These are phyloP conservation scores for Dioscorea dumetorum DNA, from an alignment of 106 monocot genomes.

Conservation along the genomic window DNA sequence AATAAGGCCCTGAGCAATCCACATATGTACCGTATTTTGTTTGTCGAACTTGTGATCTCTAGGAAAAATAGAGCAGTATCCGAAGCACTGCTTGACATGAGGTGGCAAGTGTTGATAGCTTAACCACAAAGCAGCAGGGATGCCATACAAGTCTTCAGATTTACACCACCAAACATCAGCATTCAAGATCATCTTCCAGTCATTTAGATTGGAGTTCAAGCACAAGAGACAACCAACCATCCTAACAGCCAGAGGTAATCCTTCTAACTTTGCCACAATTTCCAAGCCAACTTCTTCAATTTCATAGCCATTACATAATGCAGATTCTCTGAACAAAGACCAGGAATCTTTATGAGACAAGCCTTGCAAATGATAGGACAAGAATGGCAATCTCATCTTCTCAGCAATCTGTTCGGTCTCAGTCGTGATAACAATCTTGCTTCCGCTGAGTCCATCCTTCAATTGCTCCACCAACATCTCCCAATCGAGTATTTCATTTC, in stretches of 20 bases:
- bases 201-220: background rate
- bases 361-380: background rate
- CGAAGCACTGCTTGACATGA: slow-evolving; percentile 19
- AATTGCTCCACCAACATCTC: background rate
- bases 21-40: slow-evolving; percentile 10
- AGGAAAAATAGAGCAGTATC: slow-evolving; percentile 23
- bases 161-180: background rate
- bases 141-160: background rate
- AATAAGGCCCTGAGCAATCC: slow-evolving; percentile 21
- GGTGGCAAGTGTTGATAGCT: slow-evolving; percentile 23
- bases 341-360: background rate
- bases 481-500: background rate
- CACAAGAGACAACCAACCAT: background rate
- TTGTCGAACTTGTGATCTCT: slow-evolving; percentile 9
- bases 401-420: background rate
- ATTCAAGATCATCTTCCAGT: background rate
- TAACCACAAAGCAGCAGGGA: slow-evolving; percentile 17
- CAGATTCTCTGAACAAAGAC: background rate
- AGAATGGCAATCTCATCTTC: background rate
- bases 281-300: background rate
- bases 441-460: background rate
- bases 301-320: background rate
- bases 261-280: background rate
- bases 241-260: background rate
- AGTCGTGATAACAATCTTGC: background rate